Conservation (phyloP, 768 basidiomycete genomes). For the Cyathus striatus region DNA sequence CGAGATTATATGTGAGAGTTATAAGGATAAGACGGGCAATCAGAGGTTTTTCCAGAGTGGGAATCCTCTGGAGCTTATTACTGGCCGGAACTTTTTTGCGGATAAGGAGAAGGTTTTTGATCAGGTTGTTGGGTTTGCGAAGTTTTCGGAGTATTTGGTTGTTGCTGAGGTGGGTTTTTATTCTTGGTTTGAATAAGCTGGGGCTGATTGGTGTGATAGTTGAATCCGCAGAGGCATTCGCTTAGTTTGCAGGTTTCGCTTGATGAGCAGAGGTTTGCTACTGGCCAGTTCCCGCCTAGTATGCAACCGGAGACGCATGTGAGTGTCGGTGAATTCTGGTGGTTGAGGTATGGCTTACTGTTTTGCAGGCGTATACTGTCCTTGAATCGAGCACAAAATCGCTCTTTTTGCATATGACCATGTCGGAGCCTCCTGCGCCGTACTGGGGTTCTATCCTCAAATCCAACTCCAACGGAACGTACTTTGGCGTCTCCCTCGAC, state of each 20-base stretch:
- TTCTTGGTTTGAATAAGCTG: no score
- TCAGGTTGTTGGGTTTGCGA: slow-evolving; percentile 89
- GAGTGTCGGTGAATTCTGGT: slow-evolving; percentile 20
- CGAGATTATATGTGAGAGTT: slow-evolving; percentile 92
- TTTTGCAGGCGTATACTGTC: slow-evolving; percentile 77
- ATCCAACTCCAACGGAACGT: slow-evolving; percentile 98
- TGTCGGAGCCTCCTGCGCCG: slow-evolving; percentile 66
- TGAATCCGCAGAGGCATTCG: slow-evolving; percentile 36
- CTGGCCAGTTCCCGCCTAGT: slow-evolving; percentile 84
- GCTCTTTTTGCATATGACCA: slow-evolving; percentile 95
- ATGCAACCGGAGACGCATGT: slow-evolving; percentile 91
- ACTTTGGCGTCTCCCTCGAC: slow-evolving; percentile 83
- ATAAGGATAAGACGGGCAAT: slow-evolving; percentile 71
- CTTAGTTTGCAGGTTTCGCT: slow-evolving; percentile 90
- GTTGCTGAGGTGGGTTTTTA: slow-evolving; percentile 92
- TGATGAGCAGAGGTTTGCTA: slow-evolving; percentile 81
- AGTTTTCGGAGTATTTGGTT: slow-evolving; percentile 94
- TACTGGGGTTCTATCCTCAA: slow-evolving; percentile 92
- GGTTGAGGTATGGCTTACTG: no score
- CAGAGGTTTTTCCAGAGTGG: slow-evolving; percentile 53
- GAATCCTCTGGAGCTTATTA: slow-evolving; percentile 76
- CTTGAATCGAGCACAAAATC: slow-evolving; percentile 92
- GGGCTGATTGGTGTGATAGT: not conserved
- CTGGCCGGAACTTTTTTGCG: slow-evolving; percentile 68
- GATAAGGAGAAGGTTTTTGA: slow-evolving; percentile 78